A percentile compares a stretch with the other conserved stretches of the same genome.
Evolutionary conservation across 2,329 filamentous ascomycete genomes (phyloP).

Genomic region (Mariannaea elegans): DNA sequence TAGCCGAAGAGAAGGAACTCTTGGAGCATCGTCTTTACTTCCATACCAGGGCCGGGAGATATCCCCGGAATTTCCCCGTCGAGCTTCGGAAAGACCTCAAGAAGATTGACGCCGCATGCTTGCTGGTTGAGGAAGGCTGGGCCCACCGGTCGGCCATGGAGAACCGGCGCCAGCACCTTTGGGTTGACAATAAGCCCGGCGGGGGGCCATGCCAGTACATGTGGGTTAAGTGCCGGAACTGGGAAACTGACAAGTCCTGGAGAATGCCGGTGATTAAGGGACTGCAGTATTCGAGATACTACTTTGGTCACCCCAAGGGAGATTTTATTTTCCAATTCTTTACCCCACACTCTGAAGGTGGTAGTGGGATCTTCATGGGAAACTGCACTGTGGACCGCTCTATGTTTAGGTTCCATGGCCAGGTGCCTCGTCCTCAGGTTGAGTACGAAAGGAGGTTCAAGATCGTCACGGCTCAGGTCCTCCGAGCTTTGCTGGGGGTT

Average conservation of each 20-base stretch:
- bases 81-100: not conserved
- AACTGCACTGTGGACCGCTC: not conserved
- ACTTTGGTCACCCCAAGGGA: constrained; percentile 36
- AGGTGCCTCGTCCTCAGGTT: constrained; percentile 30
- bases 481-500: constrained; percentile 16
- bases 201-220: not conserved
- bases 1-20: too few species aligned
- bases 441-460: constrained; percentile 32
- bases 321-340: constrained; percentile 41
- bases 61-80: not conserved
- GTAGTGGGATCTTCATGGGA: not conserved
- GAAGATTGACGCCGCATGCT: not conserved
- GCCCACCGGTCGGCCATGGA: not conserved
- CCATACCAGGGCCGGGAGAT: not conserved
- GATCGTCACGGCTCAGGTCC: constrained; percentile 16
- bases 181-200: not conserved
- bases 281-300: constrained; percentile 28
- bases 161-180: not conserved
- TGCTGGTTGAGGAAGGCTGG: constrained; percentile 8
- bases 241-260: not conserved
- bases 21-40: too few species aligned
- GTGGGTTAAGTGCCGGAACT: not conserved
- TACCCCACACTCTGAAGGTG: not conserved
- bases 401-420: constrained; percentile 28
- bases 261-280: not conserved